phyloP scores from a whole-genome alignment of 1,284 basidiomycete genomes.

The Sporisorium sorghi region DNA sequence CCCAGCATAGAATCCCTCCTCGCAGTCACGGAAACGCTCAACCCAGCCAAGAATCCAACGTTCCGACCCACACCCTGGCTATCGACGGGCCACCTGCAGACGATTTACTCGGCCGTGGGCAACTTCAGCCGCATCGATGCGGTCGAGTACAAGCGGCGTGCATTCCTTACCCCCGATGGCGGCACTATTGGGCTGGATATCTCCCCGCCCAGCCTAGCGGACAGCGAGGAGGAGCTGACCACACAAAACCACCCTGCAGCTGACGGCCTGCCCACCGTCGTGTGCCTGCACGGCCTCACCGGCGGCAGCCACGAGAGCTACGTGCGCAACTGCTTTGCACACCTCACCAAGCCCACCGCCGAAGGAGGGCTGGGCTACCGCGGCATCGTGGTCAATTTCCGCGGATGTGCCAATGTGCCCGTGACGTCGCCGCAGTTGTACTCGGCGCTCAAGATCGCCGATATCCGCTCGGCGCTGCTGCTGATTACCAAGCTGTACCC shows the following conservation, averaged over 20 bases:
- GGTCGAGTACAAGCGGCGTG: constrained; percentile 60
- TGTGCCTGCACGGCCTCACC: constrained; percentile 66
- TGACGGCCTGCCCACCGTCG: constrained; percentile 56
- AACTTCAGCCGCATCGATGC: constrained; percentile 56
- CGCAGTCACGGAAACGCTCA: constrained; percentile 34
- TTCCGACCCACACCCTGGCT: constrained; percentile 54
- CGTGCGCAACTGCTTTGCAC: constrained; percentile 60
- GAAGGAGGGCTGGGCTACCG: constrained; percentile 75
- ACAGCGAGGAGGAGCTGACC: constrained; percentile 33
- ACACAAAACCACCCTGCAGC: constrained; percentile 17
- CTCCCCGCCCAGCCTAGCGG: constrained; percentile 47
- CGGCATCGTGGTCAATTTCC: constrained; percentile 72
- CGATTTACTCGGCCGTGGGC: constrained; percentile 60
- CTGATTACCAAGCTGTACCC: constrained; percentile 83
- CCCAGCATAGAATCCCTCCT: constrained; percentile 39
- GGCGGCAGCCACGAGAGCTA: constrained; percentile 67
- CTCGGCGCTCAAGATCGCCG: constrained; percentile 82
- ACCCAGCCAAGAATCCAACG: constrained; percentile 32
- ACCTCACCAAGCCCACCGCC: constrained; percentile 55
- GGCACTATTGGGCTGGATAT: constrained; percentile 65
- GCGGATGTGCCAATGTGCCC: constrained; percentile 91
- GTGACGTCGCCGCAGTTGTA: constrained; percentile 80
- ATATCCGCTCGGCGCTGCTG: constrained; percentile 83
- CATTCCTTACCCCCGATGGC: constrained; percentile 65
- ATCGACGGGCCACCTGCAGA: constrained; percentile 64